Base-by-base conservation (phyloP, 169 alveolate genomes). In the Plasmodium inui region DNA sequence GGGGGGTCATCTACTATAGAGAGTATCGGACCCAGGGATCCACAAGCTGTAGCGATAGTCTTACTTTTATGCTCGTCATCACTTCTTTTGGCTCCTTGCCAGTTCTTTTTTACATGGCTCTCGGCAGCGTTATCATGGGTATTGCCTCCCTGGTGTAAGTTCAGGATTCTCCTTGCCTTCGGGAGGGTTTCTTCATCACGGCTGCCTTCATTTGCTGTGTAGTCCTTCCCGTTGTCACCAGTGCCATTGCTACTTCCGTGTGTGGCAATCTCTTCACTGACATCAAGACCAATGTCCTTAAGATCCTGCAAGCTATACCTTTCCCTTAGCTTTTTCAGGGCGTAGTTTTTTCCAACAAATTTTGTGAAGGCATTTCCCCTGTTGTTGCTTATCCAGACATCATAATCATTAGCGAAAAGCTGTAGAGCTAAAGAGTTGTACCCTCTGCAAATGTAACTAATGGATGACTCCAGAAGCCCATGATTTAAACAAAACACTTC, bases 401-500 rank as follows among this genome's bases (percentile, higher is more conserved):
- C 93, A 76, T 86, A 78, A 86, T 86, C 76, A 32, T 86, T 86
- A 39, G 85, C 30, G 2, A 67, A 86, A 4, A 86, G 53, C n/a
- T 86, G 44, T 46, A 86, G 55, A 55, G 93, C 80, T 19, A 86
- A n/a, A 22, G 93, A 86, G 8, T 53, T 46, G 28, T 86, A 86
- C 0, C 93, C 93, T 34, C 39, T 57, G 26, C 86, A 74, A 17
- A 55, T 53, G 28, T 74, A 32, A 55, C 46, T 86, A 10, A 86
- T 86, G 70, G 93, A 86, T 0, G 93, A 86, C 32, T 86, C 93
- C 7, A 86, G 34, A 0, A 86, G 30, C 0, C 93, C 93, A 70
- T 86, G 93, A 55, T 78, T 78, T 50, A 86, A 34, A 55, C 93
- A 86, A 86, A 86, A 86, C 6, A 86, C 93, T 53, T 28, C 85